Base-by-base conservation (phyloP, 768 basidiomycete species). In the Tulasnella sp. region DNA sequence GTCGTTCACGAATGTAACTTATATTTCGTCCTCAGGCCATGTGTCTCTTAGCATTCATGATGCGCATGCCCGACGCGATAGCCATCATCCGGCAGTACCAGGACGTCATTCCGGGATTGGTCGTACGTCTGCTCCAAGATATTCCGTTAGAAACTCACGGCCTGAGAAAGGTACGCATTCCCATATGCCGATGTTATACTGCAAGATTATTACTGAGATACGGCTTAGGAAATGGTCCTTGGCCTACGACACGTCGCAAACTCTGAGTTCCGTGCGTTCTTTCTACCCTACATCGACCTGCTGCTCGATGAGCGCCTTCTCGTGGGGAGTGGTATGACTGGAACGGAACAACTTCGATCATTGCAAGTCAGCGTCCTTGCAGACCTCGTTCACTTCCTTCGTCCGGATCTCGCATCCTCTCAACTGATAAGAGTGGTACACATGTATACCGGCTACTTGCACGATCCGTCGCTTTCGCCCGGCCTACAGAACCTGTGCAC, bases 381-480 rank as follows among this genome's bases (percentile, higher is more conserved):
- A 30, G 96, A 99, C 71, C 78, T 97, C 10, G 84, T 96, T 58
- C 93, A 97, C 68, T 91, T 96, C 67, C 79, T 94, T 60, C 86
- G 91, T 52, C 77, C 75, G 47, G 93, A 97, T 19, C 80, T 98
- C 41, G 81, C 82, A 1, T 76, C 85, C 3, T 70, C 79, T 8
- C 93, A 95, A 67, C 75, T 97, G 19, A 76, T 81, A 3, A 80
- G 81, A 17, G 81, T 95, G 59, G 82, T 92, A 24, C 82, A 86
- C 65, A 81, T 88, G 55, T 96, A 89, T 70, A 88, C 92, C 1
- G 82, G 84, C 51, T 83, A 90, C 67, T 80, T 96, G 51, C 95
- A 97, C 72, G 92, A 96, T 68, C 80, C 88, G 1, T 83, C 87
- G 19, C 79, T 94, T 48, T 78, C 82, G 8, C 83, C 80, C 65